A percentile compares a stretch with the other conserved stretches of the same genome.
These are phyloP conservation scores for Exophiala calicioides DNA, from an alignment of 2,329 filamentous ascomycete species.

Conservation along the genomic window DNA sequence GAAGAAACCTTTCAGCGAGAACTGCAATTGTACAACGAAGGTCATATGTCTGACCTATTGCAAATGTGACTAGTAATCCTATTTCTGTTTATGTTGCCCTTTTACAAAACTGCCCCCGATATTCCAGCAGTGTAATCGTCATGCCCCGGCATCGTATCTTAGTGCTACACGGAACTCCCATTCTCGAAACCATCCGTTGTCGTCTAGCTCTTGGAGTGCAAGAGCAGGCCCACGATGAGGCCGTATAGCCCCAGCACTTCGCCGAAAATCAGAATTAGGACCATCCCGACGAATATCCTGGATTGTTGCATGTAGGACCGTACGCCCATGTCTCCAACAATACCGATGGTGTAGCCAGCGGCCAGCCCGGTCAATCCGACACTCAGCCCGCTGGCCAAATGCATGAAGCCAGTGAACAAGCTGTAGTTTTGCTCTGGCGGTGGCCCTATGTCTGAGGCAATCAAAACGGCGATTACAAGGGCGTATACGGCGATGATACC, in stretches of 20 bases:
- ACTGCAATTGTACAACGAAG: no score
- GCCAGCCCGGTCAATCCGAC: conserved; percentile 91
- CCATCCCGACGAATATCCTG: conserved; percentile 96
- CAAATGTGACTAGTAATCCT: no score
- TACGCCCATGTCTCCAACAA: conserved; percentile 90
- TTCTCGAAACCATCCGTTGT: background rate
- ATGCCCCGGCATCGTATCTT: background rate
- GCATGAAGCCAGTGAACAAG: conserved; percentile 89
- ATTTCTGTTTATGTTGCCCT: no score
- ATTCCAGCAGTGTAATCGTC: no score
- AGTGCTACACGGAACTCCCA: background rate
- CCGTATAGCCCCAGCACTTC: conserved; percentile 97
- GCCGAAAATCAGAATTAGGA: conserved; percentile 96
- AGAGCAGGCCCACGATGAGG: conserved; percentile 87
- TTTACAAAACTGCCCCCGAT: no score
- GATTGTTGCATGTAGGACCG: conserved; percentile 96
- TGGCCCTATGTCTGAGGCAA: conserved; percentile 82
- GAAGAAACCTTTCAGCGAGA: no score
- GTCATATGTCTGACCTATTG: no score
- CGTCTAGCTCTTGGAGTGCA: conserved; percentile 76
- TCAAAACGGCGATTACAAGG: conserved; percentile 93
- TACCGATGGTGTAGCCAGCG: conserved; percentile 92
- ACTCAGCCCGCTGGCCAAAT: conserved; percentile 84
- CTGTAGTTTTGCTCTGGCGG: conserved; percentile 70
- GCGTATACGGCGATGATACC: conserved; percentile 99